Percentiles rank a stretch among this genome's conserved stretches.
These are phyloP conservation scores for Dactylellina sp. DNA, from an alignment of 2,329 filamentous ascomycete genomes.

Conservation along the genomic window DNA sequence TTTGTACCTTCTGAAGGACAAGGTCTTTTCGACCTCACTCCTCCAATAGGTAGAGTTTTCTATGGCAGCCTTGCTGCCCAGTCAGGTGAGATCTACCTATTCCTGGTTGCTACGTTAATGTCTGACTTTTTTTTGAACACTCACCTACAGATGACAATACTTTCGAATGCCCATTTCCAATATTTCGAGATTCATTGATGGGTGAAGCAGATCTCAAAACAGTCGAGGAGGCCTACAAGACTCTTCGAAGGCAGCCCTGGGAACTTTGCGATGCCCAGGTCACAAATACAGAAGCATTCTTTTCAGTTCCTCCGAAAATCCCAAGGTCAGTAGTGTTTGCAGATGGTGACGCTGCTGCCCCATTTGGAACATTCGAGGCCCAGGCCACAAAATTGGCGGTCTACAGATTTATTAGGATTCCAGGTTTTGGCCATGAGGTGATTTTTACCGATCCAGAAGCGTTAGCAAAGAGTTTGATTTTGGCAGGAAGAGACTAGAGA, in stretches of 20 bases:
- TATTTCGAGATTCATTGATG: conserved; percentile 47
- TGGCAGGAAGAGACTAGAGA: conserved; percentile 36
- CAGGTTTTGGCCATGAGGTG: conserved; percentile 30
- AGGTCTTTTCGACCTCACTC: conserved; percentile 19
- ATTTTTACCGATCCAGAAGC: conserved; percentile 39
- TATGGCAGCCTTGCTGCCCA: conserved; percentile 18
- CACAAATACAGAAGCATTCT: conserved; percentile 23
- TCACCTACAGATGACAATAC: conserved; percentile 30
- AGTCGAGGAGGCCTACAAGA: conserved; percentile 9
- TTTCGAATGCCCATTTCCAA: conserved; percentile 27
- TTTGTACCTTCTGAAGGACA: conserved; percentile 35
- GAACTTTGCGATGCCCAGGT: conserved; percentile 29
- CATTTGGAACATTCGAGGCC: conserved; percentile 36
- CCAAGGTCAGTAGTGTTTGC: conserved; percentile 35
- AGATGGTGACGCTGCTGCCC: conserved; percentile 22
- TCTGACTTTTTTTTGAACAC: too few relatives aligned
- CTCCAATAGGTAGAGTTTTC: conserved; percentile 15
- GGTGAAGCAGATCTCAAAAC: conserved; percentile 23
- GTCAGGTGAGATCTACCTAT: conserved; percentile 22
- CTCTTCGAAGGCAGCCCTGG: conserved; percentile 27
- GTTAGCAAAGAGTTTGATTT: conserved; percentile 30
- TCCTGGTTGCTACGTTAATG: too few relatives aligned
- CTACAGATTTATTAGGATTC: conserved; percentile 21
- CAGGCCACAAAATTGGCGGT: conserved; percentile 27
- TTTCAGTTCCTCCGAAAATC: conserved; percentile 29